Evolutionary conservation across 805 yeast species (phyloP).

Genomic region (Nakazawaea wickerhamii): DNA sequence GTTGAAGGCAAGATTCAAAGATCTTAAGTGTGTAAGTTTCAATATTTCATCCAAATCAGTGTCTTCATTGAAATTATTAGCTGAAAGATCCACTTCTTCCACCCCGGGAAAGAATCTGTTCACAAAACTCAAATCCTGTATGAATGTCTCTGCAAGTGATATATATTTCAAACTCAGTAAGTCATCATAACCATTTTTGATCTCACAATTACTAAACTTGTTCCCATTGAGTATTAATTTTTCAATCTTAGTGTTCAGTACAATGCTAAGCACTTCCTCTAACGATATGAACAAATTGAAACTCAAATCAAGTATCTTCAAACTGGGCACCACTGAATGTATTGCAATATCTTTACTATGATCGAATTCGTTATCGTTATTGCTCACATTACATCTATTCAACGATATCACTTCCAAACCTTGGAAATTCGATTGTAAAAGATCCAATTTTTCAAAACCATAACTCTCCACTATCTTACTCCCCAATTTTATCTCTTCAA

Average conservation of each 20-base stretch:
- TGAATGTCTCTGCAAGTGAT: constrained; percentile 16
- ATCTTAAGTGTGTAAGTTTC: constrained; percentile 13
- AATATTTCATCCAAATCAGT: constrained; percentile 11
- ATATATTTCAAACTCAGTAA: constrained; percentile 15
- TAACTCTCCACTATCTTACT: constrained; percentile 51
- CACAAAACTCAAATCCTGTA: constrained; percentile 18
- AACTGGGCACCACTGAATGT: constrained; percentile 17
- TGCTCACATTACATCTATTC: constrained; percentile 33
- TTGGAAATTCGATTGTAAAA: constrained; percentile 40
- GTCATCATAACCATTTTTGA: not conserved
- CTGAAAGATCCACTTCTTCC: constrained; percentile 28
- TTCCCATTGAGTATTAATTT: constrained; percentile 53
- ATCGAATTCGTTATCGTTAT: constrained; percentile 11
- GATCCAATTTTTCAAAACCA: constrained; percentile 58
- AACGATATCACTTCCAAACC: constrained; percentile 46
- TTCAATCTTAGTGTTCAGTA: constrained; percentile 32
- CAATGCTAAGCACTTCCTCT: constrained; percentile 31
- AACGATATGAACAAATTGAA: constrained; percentile 48
- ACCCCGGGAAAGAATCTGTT: constrained; percentile 32
- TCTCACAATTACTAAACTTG: constrained; percentile 25
- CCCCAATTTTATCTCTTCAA: constrained; percentile 41
- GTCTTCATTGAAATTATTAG: constrained; percentile 25
- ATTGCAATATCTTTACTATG: constrained; percentile 1
- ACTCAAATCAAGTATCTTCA: constrained; percentile 49
- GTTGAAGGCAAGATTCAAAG: constrained; percentile 28